These are phyloP conservation scores for Metrosideros polymorpha DNA, from an alignment of 441 rosid genomes.

Conservation along the genomic window DNA sequence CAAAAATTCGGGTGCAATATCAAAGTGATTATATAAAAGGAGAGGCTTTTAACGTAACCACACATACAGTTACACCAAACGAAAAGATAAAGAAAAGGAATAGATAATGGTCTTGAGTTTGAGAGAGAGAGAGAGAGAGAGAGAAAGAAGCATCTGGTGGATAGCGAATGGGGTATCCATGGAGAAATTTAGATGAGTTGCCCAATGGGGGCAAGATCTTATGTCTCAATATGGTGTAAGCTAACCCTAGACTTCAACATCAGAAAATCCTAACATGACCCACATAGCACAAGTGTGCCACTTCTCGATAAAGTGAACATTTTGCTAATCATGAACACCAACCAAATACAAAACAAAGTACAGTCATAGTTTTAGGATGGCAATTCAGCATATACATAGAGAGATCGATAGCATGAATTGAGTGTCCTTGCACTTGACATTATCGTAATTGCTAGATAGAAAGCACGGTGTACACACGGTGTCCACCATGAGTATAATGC, in stretches of 20 bases:
- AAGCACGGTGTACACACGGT: too few species aligned
- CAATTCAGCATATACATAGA: background rate
- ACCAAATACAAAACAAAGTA: background rate
- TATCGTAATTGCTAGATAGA: background rate
- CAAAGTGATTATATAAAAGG: background rate
- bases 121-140: background rate
- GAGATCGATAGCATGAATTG: background rate
- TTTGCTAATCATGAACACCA: background rate
- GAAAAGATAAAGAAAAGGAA: background rate
- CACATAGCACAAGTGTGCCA: background rate
- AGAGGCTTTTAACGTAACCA: background rate
- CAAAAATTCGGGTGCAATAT: background rate
- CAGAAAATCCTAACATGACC: background rate
- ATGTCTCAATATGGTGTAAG: background rate
- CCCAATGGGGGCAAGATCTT: background rate
- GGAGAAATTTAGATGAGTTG: background rate
- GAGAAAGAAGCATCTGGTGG: background rate
- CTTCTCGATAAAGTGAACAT: background rate
- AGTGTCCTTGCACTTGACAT: background rate
- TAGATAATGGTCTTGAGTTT: background rate
- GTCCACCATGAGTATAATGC: too few species aligned
- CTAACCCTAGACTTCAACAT: background rate
- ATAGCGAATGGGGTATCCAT: background rate
- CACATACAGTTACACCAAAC: background rate
- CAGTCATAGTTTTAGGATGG: too few species aligned